Percentiles rank a stretch among this genome's conserved stretches.
Conservation (phyloP, 257 asterid species). For the Ilex aquifolium region DNA sequence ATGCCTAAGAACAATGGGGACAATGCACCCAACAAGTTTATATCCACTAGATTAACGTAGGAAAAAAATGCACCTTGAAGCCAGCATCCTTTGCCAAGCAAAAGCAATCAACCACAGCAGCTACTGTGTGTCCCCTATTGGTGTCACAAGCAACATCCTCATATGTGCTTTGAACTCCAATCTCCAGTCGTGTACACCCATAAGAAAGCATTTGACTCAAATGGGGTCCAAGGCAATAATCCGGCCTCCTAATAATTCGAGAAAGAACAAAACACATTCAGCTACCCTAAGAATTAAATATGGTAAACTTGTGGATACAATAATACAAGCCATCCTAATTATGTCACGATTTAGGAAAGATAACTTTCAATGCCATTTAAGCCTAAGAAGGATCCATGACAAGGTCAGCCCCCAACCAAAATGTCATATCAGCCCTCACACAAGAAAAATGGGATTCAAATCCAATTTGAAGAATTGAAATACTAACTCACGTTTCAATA, state of each 20-base stretch:
- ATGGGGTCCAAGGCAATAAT: slow-evolving; percentile 98
- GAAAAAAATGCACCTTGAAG: slow-evolving; percentile 57
- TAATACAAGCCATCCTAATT: neutral
- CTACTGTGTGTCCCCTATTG: slow-evolving; percentile 96
- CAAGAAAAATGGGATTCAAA: no score
- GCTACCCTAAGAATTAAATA: no score
- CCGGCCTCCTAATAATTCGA: slow-evolving; percentile 71
- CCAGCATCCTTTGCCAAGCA: slow-evolving; percentile 99
- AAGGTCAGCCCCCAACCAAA: no score
- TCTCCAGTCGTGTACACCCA: slow-evolving; percentile 96
- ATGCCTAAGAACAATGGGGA: no score
- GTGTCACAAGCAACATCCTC: slow-evolving; percentile 99
- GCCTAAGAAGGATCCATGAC: no score
- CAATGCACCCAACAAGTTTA: no score
- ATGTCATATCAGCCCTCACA: no score
- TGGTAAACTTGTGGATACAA: no score
- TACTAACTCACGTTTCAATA: slow-evolving; percentile 76
- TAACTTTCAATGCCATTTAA: neutral
- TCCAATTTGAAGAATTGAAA: neutral
- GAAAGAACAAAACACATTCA: neutral
- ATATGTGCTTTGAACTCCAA: slow-evolving; percentile 98
- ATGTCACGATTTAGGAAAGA: neutral
- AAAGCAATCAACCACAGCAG: slow-evolving; percentile 99
- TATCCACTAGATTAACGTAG: no score
- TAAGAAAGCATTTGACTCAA: slow-evolving; percentile 95